These are phyloP conservation scores for Pseudozyma sp. DNA, from an alignment of 1,284 basidiomycete species.

Conservation along the genomic window DNA sequence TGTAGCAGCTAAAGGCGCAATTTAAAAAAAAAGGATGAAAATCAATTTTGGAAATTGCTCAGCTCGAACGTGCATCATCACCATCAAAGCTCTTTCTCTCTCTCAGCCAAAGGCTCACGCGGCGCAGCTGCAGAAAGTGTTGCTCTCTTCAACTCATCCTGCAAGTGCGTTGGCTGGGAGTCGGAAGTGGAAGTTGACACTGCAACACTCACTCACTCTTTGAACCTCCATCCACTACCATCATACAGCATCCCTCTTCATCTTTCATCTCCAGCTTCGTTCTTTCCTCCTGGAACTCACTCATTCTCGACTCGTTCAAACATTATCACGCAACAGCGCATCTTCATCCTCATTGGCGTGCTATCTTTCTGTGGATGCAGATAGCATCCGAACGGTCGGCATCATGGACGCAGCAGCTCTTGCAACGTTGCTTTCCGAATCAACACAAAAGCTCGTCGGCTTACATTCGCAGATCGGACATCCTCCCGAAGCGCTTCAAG, in stretches of 20 bases:
- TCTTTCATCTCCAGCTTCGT: not conserved
- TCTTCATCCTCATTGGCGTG: slow-evolving; percentile 4
- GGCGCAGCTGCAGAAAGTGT: slow-evolving; percentile 16
- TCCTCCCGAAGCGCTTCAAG: slow-evolving; percentile 54
- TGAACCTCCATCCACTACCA: not conserved
- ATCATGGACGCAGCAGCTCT: slow-evolving; percentile 62
- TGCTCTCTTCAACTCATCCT: slow-evolving; percentile 1
- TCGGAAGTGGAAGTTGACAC: slow-evolving; percentile 19
- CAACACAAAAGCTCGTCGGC: slow-evolving; percentile 52
- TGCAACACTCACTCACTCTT: not conserved
- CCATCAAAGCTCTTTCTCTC: slow-evolving; percentile 9
- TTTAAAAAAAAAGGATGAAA: slow-evolving; percentile 1
- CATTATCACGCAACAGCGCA: not conserved
- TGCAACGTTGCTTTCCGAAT: slow-evolving; percentile 54
- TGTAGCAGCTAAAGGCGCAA: slow-evolving; percentile 1
- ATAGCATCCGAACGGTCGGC: slow-evolving; percentile 4
- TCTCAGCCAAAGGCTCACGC: not conserved
- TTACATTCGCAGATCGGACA: slow-evolving; percentile 62
- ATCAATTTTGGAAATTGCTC: not conserved
- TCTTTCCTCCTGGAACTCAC: not conserved
- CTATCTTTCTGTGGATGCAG: slow-evolving; percentile 10
- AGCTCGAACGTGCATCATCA: slow-evolving; percentile 8
- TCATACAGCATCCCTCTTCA: not conserved
- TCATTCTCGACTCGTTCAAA: not conserved
- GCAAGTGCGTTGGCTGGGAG: not conserved